Evolutionary conservation across 192 early-diverging fungal species (phyloP).

Genomic region (Nowakowskiella sp.): DNA sequence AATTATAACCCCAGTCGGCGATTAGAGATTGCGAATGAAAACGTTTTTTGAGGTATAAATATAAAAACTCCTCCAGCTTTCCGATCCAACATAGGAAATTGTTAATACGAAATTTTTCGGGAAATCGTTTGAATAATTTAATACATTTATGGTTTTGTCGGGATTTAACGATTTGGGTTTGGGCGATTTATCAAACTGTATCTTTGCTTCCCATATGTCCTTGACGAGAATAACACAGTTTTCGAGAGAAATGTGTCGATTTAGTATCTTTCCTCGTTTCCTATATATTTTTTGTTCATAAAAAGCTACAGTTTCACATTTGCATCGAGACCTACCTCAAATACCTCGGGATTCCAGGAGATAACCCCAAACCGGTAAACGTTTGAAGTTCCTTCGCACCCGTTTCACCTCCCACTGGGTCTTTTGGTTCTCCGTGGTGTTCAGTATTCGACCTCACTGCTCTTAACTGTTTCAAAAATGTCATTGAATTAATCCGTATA

Average conservation of each 20-base stretch:
- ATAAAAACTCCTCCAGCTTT: constrained; percentile 43
- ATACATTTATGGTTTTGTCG: too few relatives aligned
- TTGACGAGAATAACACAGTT: constrained; percentile 30
- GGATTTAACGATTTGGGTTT: constrained; percentile 1
- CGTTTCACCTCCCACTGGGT: neutral
- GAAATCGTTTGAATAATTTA: too few relatives aligned
- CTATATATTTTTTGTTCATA: neutral
- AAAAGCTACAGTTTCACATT: neutral
- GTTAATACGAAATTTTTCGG: neutral
- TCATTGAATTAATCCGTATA: neutral
- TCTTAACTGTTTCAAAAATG: neutral
- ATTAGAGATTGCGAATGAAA: constrained; percentile 45
- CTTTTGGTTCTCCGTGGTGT: too few relatives aligned
- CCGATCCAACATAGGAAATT: constrained; percentile 11
- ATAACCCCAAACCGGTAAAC: constrained; percentile 32
- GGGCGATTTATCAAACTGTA: constrained; percentile 27
- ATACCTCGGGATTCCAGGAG: constrained; percentile 30
- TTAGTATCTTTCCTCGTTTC: constrained; percentile 41
- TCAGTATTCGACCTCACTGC: neutral
- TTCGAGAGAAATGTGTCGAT: constrained; percentile 32
- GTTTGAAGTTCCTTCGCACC: constrained; percentile 12
- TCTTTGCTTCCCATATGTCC: constrained; percentile 51
- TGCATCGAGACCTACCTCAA: constrained; percentile 23
- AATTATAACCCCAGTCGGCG: constrained; percentile 56
- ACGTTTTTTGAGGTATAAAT: constrained; percentile 48